Percentiles rank a stretch among this genome's conserved stretches.
phyloP scores from a whole-genome alignment of 2,329 filamentous ascomycete genomes.

The Penicillium brasilianum region DNA sequence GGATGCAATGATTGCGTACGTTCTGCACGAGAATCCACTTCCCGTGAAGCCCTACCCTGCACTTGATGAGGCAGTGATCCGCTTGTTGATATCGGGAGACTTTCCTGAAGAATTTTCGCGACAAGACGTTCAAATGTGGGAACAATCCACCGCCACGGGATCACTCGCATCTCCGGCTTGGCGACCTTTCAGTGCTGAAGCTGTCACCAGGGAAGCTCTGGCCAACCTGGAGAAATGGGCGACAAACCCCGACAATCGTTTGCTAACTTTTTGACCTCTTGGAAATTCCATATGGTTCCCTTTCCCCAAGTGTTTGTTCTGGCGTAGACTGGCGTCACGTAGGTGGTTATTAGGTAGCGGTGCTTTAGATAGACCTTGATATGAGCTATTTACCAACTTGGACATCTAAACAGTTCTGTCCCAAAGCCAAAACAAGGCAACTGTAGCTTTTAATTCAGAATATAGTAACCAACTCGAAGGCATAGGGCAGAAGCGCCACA shows the following conservation, averaged over 20 bases:
- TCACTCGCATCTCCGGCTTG: background rate
- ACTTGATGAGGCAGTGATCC: constrained; percentile 5
- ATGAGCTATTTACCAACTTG: no score
- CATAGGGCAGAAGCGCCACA: no score
- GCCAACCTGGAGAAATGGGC: background rate
- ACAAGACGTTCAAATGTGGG: background rate
- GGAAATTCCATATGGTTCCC: background rate
- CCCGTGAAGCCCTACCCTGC: constrained; percentile 5
- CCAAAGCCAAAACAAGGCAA: no score
- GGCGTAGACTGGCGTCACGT: no score
- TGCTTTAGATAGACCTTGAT: no score
- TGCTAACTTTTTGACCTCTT: background rate
- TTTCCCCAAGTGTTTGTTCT: no score
- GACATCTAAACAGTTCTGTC: no score
- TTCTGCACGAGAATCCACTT: background rate
- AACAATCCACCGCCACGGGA: background rate
- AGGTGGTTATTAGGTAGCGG: no score
- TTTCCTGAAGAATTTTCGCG: background rate
- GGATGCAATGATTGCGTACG: background rate
- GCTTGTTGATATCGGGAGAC: background rate
- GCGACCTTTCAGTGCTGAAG: background rate
- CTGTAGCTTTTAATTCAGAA: no score
- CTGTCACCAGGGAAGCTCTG: no score
- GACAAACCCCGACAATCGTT: background rate
- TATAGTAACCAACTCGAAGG: no score